Conservation (phyloP, 2,329 filamentous ascomycete species). For the Claviceps arundinis region DNA sequence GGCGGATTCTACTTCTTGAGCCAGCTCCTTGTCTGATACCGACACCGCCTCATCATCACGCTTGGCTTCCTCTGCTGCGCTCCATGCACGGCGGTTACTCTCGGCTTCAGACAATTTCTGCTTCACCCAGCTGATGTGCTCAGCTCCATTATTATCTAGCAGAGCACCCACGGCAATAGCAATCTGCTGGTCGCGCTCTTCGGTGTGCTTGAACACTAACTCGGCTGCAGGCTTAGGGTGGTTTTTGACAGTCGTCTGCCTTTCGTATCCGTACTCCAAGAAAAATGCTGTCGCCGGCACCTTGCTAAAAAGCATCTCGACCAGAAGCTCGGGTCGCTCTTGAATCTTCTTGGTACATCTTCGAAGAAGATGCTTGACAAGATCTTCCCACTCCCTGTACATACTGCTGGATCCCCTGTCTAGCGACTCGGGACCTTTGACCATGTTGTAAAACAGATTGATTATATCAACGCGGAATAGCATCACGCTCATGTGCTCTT, state of each 20-base stretch:
- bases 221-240: constrained; percentile 62
- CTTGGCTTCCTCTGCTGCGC: constrained; percentile 52
- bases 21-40: constrained; percentile 14
- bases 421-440: constrained; percentile 73
- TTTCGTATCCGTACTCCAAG: constrained; percentile 81
- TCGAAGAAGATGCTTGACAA: constrained; percentile 71
- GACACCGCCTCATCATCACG: constrained; percentile 22
- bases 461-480: constrained; percentile 87
- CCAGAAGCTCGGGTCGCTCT: constrained; percentile 69
- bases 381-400: constrained; percentile 83
- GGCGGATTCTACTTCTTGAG: constrained; percentile 14
- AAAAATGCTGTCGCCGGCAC: constrained; percentile 71
- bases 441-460: constrained; percentile 75
- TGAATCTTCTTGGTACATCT: constrained; percentile 75
- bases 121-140: constrained; percentile 74
- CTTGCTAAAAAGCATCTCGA: constrained; percentile 93
- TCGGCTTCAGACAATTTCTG: constrained; percentile 53
- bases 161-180: constrained; percentile 68
- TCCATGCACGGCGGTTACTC: constrained; percentile 65
- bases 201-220: constrained; percentile 64
- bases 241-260: constrained; percentile 54
- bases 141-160: constrained; percentile 63
- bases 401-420: constrained; percentile 42
- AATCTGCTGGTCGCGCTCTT: constrained; percentile 58
- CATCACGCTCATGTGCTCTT: constrained; percentile 80